Conservation (phyloP, 345 rosid genomes). For the Kandelia obovata region DNA sequence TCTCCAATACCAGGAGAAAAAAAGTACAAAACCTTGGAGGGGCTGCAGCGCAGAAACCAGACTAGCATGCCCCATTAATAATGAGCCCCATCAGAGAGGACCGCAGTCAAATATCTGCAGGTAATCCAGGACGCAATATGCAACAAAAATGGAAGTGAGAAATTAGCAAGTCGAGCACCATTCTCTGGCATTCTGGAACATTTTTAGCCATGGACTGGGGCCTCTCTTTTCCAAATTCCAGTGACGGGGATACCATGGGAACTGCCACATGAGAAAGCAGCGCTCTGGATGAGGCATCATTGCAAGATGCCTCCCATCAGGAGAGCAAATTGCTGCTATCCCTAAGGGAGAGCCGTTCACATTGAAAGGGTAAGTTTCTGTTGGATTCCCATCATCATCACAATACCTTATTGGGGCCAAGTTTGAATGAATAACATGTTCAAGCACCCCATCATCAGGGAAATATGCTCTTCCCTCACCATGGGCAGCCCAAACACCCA, state of each 20-base stretch:
- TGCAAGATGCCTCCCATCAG: constrained; percentile 91
- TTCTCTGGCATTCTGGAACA: constrained; percentile 95
- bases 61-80: too few relatives aligned
- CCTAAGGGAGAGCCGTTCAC: constrained; percentile 95
- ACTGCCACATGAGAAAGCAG: constrained; percentile 98
- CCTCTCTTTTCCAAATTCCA: constrained; percentile 85
- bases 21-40: background rate
- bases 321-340: constrained; percentile 86
- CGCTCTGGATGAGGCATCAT: constrained; percentile 99
- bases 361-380: constrained; percentile 87
- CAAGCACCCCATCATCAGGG: constrained; percentile 83
- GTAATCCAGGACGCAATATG: background rate
- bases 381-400: constrained; percentile 76
- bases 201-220: constrained; percentile 90
- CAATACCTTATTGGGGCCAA: constrained; percentile 82
- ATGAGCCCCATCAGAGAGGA: background rate
- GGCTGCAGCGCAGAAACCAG: background rate
- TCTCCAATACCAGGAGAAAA: background rate
- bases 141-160: too few relatives aligned
- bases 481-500: constrained; percentile 97
- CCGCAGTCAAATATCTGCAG: too few relatives aligned
- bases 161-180: constrained; percentile 48
- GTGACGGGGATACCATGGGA: constrained; percentile 81
- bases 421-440: constrained; percentile 58
- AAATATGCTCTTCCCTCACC: constrained; percentile 96